A percentile compares a stretch with the other conserved stretches of the same genome.
These are phyloP conservation scores for Lachnellula hyalina DNA, from an alignment of 2,329 filamentous ascomycete genomes.

Conservation along the genomic window DNA sequence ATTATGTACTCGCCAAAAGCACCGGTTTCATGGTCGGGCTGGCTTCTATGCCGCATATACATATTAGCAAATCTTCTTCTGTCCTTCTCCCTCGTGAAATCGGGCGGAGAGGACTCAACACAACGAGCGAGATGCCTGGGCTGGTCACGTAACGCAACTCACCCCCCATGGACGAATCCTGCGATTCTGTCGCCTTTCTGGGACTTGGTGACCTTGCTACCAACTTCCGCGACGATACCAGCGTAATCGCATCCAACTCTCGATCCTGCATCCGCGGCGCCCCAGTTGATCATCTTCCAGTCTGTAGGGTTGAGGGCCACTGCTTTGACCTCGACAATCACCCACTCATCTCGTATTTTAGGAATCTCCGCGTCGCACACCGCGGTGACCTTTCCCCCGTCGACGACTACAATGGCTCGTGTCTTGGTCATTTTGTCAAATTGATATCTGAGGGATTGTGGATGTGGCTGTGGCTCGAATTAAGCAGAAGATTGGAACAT, in stretches of 20 bases:
- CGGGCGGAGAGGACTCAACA: too few relatives aligned
- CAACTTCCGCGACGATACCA: slow-evolving; percentile 40
- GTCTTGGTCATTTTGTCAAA: too few relatives aligned
- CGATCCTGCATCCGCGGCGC: not conserved
- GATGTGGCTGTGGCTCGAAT: too few relatives aligned
- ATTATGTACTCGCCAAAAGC: not conserved
- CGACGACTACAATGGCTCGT: too few relatives aligned
- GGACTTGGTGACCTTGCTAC: slow-evolving; percentile 32
- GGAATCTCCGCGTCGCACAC: not conserved
- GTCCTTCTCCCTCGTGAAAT: too few relatives aligned
- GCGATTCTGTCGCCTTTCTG: not conserved
- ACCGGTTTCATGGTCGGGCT: not conserved
- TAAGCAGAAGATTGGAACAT: too few relatives aligned
- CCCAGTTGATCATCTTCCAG: not conserved
- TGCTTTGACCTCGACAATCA: not conserved
- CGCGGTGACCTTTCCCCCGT: too few relatives aligned
- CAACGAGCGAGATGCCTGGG: too few relatives aligned
- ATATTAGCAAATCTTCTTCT: slow-evolving; percentile 8
- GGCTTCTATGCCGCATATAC: not conserved
- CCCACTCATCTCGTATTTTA: not conserved
- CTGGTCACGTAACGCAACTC: not conserved
- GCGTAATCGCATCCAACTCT: slow-evolving; percentile 35
- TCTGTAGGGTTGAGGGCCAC: not conserved
- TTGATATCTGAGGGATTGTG: too few relatives aligned
- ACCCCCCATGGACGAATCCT: not conserved